Evolutionary conservation across 1,139 yeast species (phyloP).

Genomic region (Pichia inconspicua): DNA sequence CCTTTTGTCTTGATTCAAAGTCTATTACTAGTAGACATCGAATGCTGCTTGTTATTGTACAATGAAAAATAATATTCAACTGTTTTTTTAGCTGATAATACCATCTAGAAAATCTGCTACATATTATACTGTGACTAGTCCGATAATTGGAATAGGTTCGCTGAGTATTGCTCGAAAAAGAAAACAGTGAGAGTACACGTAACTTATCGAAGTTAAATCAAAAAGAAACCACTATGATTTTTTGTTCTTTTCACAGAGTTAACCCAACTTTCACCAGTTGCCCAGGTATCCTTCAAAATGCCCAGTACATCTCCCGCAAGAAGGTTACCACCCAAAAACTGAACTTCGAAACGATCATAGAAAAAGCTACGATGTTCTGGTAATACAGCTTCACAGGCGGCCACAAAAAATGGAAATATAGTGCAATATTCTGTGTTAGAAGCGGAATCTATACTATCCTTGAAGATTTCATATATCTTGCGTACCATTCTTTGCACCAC

Average conservation of each 20-base stretch:
- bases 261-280: conserved; percentile 5
- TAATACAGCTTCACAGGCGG: conserved; percentile 11
- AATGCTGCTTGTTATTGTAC: conserved; percentile 69
- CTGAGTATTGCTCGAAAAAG: conserved; percentile 45
- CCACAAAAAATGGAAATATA: conserved; percentile 11
- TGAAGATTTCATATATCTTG: conserved; percentile 8
- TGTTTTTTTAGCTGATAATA: conserved; percentile 75
- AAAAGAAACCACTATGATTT: too few species aligned
- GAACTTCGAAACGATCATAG: conserved; percentile 12
- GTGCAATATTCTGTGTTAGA: conserved; percentile 13
- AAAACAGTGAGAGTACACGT: too few species aligned
- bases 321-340: conserved; percentile 13
- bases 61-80: conserved; percentile 66
- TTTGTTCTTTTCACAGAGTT: not conserved
- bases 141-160: conserved; percentile 71
- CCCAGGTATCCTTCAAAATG: conserved; percentile 12
- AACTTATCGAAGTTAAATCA: too few species aligned
- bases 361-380: conserved; percentile 10
- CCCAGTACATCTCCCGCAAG: conserved; percentile 14
- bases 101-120: conserved; percentile 72
- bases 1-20: conserved; percentile 77
- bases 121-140: conserved; percentile 62
- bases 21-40: conserved; percentile 78
- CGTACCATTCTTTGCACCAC: conserved; percentile 10
- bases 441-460: conserved; percentile 11